Conservation (phyloP, 1,139 yeast genomes). For the Insectozyma bohioensis region DNA sequence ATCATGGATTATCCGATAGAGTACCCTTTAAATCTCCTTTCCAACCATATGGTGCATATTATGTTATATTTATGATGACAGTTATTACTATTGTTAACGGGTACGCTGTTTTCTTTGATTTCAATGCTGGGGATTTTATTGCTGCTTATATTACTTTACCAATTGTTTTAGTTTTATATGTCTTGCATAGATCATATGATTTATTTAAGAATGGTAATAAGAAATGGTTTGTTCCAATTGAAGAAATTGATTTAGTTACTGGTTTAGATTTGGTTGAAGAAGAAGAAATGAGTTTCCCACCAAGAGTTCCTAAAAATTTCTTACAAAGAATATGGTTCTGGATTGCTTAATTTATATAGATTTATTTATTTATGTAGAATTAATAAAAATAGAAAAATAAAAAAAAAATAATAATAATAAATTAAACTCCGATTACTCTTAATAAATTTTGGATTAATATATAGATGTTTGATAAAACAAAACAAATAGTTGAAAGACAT, state of each 20-base stretch:
- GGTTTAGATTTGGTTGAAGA: slow-evolving; percentile 45
- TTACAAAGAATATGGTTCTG: slow-evolving; percentile 41
- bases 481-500: slow-evolving; percentile 1
- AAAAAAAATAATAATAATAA: too few species aligned
- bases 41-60: slow-evolving; percentile 52
- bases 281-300: slow-evolving; percentile 32
- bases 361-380: too few species aligned
- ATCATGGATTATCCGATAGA: slow-evolving; percentile 41
- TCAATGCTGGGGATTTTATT: slow-evolving; percentile 52
- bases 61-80: slow-evolving; percentile 45
- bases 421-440: too few species aligned
- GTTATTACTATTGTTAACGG: slow-evolving; percentile 58
- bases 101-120: slow-evolving; percentile 54
- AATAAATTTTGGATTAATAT: slow-evolving; percentile 4
- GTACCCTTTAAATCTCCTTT: slow-evolving; percentile 48
- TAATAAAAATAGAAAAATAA: too few species aligned
- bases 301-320: slow-evolving; percentile 29
- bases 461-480: slow-evolving; percentile 2
- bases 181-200: slow-evolving; percentile 31
- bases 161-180: slow-evolving; percentile 44
- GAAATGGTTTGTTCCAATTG: slow-evolving; percentile 37
- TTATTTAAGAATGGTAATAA: slow-evolving; percentile 28
- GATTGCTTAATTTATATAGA: slow-evolving; percentile 22
- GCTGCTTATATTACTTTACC: slow-evolving; percentile 66
- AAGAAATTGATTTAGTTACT: slow-evolving; percentile 44